phyloP scores from a whole-genome alignment of 176 grass and related monocot species.

The Puccinellia tenuiflora region DNA sequence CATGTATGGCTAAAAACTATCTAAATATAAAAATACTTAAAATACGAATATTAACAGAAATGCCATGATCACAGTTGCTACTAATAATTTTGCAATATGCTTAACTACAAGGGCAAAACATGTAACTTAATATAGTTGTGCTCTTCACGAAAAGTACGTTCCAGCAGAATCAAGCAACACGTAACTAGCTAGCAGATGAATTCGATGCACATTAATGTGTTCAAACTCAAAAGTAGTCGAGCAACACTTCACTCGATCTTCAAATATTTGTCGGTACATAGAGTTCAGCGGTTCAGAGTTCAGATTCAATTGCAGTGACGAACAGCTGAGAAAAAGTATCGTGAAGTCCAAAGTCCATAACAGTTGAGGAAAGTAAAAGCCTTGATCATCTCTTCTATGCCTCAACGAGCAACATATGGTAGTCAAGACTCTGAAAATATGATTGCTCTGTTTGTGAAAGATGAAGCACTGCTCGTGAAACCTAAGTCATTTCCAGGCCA shows the following conservation, averaged over 20 bases:
- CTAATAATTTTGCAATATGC: neutral
- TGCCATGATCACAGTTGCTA: neutral
- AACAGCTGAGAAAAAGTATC: constrained; percentile 1
- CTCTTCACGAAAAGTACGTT: neutral
- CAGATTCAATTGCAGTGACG: constrained; percentile 6
- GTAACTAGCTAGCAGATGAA: constrained; percentile 7
- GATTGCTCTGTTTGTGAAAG: constrained; percentile 9
- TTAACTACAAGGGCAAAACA: constrained; percentile 3
- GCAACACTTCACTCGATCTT: constrained; percentile 2
- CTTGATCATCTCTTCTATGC: neutral
- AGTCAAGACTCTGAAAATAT: neutral
- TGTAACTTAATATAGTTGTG: neutral
- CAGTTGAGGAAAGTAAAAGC: constrained; percentile 3
- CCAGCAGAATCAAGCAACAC: neutral
- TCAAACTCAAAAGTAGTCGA: neutral
- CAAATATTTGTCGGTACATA: neutral
- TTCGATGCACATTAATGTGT: neutral
- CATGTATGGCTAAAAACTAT: neutral
- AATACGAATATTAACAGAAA: neutral
- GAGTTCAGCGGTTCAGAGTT: constrained; percentile 10
- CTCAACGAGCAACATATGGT: neutral
- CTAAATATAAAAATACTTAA: neutral
- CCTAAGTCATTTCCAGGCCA: constrained; percentile 10
- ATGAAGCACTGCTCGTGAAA: constrained; percentile 18
- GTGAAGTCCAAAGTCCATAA: neutral